These are phyloP conservation scores for Yamadazyma epiphylla DNA, from an alignment of 1,139 yeast genomes.

Conservation along the genomic window DNA sequence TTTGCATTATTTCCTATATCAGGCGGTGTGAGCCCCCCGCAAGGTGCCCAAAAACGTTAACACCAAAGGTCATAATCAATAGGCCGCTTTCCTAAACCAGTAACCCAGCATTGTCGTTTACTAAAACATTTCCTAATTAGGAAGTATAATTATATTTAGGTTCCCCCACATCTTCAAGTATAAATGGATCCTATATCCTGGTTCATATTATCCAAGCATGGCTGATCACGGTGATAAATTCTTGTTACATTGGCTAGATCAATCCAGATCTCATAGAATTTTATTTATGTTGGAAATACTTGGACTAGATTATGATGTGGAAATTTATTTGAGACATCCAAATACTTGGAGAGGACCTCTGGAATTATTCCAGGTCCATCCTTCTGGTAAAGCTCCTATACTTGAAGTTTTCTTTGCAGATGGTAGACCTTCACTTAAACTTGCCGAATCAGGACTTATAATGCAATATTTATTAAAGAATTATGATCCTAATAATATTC, in stretches of 20 bases:
- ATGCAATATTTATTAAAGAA: conserved; percentile 39
- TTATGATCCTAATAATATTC: conserved; percentile 34
- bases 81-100: too few relatives aligned
- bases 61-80: too few relatives aligned
- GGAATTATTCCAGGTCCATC: conserved; percentile 50
- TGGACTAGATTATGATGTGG: conserved; percentile 47
- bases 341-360: conserved; percentile 41
- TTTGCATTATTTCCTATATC: too few relatives aligned
- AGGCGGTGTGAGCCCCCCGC: too few relatives aligned
- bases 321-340: conserved; percentile 40
- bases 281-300: conserved; percentile 39
- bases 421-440: conserved; percentile 29
- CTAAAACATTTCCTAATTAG: conserved; percentile 10
- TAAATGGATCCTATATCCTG: background rate
- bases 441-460: conserved; percentile 49
- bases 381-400: conserved; percentile 55
- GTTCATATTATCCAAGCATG: conserved; percentile 5
- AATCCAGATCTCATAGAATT: conserved; percentile 37
- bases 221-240: conserved; percentile 13
- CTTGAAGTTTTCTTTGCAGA: conserved; percentile 44
- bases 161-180: conserved; percentile 1
- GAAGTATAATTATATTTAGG: conserved; percentile 8
- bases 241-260: conserved; percentile 17
- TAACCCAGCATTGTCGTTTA: too few relatives aligned
- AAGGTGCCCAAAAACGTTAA: too few relatives aligned